Conservation (phyloP, 345 rosid species). For the Mallotus nudiflorus region DNA sequence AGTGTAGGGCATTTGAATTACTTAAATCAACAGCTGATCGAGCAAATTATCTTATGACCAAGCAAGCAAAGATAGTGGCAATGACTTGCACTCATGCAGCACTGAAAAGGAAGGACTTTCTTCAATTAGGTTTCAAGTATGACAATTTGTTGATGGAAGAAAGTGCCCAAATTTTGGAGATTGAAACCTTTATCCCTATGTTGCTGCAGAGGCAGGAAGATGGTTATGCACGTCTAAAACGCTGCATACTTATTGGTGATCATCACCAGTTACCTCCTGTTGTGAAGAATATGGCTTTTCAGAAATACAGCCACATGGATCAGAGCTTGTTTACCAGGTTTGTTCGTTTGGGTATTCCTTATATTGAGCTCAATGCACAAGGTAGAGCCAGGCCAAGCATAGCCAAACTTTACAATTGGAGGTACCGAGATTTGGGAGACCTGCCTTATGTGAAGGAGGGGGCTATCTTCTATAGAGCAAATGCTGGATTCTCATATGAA, state of each 20-base stretch:
- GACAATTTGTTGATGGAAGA: constrained; percentile 99
- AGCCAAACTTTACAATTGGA: constrained; percentile 94
- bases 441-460: constrained; percentile 77
- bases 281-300: constrained; percentile 99
- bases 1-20: constrained; percentile 98
- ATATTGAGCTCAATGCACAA: constrained; percentile 98
- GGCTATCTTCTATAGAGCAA: constrained; percentile 69
- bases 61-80: constrained; percentile 98
- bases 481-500: constrained; percentile 91
- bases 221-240: constrained; percentile 95
- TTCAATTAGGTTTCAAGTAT: constrained; percentile 94
- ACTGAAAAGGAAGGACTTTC: constrained; percentile 94
- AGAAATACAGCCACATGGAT: constrained; percentile 99
- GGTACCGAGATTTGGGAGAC: constrained; percentile 96
- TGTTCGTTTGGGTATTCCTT: constrained; percentile 95
- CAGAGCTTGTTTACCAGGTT: constrained; percentile 98
- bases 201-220: constrained; percentile 98
- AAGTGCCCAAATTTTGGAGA: constrained; percentile 98
- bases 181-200: constrained; percentile 99
- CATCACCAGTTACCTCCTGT: constrained; percentile 99
- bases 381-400: constrained; percentile 99
- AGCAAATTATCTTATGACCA: constrained; percentile 96
- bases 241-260: constrained; percentile 97
- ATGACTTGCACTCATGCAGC: constrained; percentile 99
- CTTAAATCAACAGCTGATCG: constrained; percentile 99